Conservation (phyloP, 306 rosid genomes). For the Lotus japonicus region DNA sequence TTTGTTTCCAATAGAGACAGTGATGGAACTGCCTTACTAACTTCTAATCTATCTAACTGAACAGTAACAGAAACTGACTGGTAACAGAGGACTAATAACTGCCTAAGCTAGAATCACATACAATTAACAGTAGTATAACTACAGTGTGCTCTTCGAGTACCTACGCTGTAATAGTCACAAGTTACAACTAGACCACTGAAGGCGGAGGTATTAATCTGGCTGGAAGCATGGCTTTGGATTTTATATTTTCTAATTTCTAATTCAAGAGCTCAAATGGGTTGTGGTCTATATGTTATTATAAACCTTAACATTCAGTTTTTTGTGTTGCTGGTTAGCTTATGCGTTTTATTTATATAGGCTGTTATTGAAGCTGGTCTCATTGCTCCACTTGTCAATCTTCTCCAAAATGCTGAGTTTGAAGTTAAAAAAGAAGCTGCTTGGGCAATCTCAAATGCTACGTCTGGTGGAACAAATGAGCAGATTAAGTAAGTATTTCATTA, state of each 20-base stretch:
- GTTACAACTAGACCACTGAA: background rate
- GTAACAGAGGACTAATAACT: no score
- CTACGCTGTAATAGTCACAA: background rate
- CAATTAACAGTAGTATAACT: no score
- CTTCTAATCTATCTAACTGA: no score
- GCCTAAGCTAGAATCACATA: no score
- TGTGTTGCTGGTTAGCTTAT: background rate
- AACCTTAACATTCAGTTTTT: background rate
- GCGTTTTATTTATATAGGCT: conserved; percentile 32
- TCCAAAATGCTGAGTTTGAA: conserved; percentile 84
- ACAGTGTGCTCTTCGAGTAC: no score
- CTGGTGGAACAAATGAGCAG: conserved; percentile 71
- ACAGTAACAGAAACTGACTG: no score
- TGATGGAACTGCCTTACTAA: no score
- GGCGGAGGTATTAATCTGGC: background rate
- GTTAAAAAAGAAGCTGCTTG: conserved; percentile 87
- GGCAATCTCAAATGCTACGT: conserved; percentile 86
- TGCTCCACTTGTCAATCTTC: conserved; percentile 61
- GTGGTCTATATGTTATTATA: background rate
- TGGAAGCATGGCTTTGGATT: background rate
- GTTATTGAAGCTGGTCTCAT: conserved; percentile 67
- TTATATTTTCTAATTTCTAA: background rate
- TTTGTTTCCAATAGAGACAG: no score
- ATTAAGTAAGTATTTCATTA: conserved; percentile 45
- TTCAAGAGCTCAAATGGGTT: background rate